Evolutionary conservation across 805 yeast genomes (phyloP).

Genomic region (Metschnikowia baotianmanensis): DNA sequence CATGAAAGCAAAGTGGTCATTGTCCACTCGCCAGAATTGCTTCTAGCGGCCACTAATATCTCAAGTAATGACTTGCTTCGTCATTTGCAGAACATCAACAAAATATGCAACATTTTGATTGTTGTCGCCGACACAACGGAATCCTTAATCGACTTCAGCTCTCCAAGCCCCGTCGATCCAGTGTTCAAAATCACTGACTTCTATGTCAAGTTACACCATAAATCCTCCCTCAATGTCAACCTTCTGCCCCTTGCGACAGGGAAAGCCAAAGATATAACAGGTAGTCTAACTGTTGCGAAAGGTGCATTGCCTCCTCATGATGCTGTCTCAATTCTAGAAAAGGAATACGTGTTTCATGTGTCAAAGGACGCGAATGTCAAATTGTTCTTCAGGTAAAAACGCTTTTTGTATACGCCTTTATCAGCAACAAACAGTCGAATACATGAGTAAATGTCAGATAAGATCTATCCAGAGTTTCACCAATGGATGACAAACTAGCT

Average conservation of each 20-base stretch:
- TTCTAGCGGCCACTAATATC: conserved; percentile 42
- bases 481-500: no score
- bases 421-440: no score
- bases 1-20: conserved; percentile 28
- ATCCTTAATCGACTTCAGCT: conserved; percentile 30
- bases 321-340: conserved; percentile 43
- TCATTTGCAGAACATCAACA: conserved; percentile 31
- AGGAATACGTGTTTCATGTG: conserved; percentile 60
- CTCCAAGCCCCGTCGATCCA: conserved; percentile 26
- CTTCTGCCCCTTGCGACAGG: conserved; percentile 75
- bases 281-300: conserved; percentile 55
- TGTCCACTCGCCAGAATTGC: conserved; percentile 47
- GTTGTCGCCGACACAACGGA: conserved; percentile 38
- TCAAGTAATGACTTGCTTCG: conserved; percentile 34
- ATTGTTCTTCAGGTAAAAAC: conserved; percentile 45
- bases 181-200: conserved; percentile 47
- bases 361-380: conserved; percentile 52
- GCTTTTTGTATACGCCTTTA: no score
- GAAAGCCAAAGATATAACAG: conserved; percentile 78
- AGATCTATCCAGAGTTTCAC: no score
- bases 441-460: no score
- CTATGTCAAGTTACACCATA: conserved; percentile 46
- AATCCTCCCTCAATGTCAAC: conserved; percentile 50
- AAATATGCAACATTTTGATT: conserved; percentile 30
- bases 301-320: conserved; percentile 46